phyloP scores from a whole-genome alignment of 257 asterid species.

The Paraleonurus japonicus region DNA sequence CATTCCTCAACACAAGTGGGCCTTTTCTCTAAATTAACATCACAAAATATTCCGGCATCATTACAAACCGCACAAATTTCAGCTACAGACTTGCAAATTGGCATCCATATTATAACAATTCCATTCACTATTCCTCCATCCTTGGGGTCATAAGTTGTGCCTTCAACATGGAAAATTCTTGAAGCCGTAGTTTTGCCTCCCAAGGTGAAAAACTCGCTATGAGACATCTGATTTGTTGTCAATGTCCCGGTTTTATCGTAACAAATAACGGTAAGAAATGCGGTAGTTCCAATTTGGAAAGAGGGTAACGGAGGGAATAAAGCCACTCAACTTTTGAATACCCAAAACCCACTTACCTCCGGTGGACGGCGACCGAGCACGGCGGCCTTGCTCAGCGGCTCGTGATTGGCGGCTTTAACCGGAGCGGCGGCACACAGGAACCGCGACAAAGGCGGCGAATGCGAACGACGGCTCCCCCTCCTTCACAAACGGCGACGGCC shows the following conservation, averaged over 20 bases:
- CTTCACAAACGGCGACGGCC: too few species aligned
- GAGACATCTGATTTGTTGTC: slow-evolving; percentile 92
- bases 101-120: slow-evolving; percentile 59
- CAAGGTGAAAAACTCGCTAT: slow-evolving; percentile 32
- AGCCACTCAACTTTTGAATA: too few species aligned
- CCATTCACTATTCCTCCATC: slow-evolving; percentile 81
- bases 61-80: slow-evolving; percentile 80
- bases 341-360: too few species aligned
- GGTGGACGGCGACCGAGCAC: too few species aligned
- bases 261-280: slow-evolving; percentile 85
- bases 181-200: slow-evolving; percentile 21
- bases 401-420: too few species aligned
- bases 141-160: slow-evolving; percentile 72
- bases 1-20: slow-evolving; percentile 61
- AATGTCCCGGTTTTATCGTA: slow-evolving; percentile 83
- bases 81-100: slow-evolving; percentile 56
- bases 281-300: too few species aligned
- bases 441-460: too few species aligned
- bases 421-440: too few species aligned
- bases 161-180: slow-evolving; percentile 35
- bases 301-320: too few species aligned
- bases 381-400: too few species aligned
- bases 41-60: slow-evolving; percentile 68
- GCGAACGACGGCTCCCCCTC: too few species aligned
- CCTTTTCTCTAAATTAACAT: slow-evolving; percentile 39